Base-by-base conservation (phyloP, 768 basidiomycete genomes). In the Agrocybe chaxingu region DNA sequence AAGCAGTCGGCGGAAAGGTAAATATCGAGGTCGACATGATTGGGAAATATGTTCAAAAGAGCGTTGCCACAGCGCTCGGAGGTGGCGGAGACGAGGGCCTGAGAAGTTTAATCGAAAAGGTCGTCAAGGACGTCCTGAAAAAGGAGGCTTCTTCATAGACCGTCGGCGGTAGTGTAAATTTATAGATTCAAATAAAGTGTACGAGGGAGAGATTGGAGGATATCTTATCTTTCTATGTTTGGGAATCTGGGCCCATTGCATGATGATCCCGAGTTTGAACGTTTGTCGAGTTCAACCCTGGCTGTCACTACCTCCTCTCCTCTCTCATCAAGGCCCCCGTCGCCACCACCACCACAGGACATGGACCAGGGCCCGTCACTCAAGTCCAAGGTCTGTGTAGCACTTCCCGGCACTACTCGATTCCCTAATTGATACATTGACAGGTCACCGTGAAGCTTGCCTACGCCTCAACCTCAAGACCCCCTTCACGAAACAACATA, bases 11-110 rank as follows among this genome's bases (percentile, higher is more conserved):
- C 0, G 80, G 81, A 42, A 87, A 78, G 59, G 94, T 98, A 45
- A 99, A 99, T 62, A 80, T 99, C 52, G 97, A 99, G 72, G 93
- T 87, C 39, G 93, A 97, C 64, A 92, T 93, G 82, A 84, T 95
- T 13, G 93, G 90, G 11, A 96, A 96, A 68, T 93, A 91, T 56
- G 89, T 95, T 3, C 80, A 81, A 61, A 93, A 93, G 74, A 87
- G 90, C 48, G 89, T 95, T 1, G 62, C 69, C 10, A 85, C 86
- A 36, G 82, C 82, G 45, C 69, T 91, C 37, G 77, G 78, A 6
- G 82, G 82, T 1, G 73, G 70, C 5, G 82, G 75, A 0, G 74
- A 75, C 13, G 70, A 72, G 31, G 72, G 72, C 3, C 57, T 87
- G 42, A 69, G 70, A 44, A 66, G 59, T 11, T 46, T 82, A 62